Evolutionary conservation across 106 monocot genomes (phyloP).

Genomic region (Dendrobium catenatum): DNA sequence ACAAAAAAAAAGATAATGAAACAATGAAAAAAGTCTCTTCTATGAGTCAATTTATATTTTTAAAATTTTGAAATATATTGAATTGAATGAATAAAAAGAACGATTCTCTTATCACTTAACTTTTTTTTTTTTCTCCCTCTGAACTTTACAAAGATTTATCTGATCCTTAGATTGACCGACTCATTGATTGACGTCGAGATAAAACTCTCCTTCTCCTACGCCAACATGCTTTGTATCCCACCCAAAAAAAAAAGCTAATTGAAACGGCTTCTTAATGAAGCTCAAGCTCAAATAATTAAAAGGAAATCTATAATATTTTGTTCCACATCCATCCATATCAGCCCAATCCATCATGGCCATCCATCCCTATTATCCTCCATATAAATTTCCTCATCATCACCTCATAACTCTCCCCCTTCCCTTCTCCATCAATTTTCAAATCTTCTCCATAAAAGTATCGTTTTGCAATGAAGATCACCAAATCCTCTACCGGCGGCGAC

Average conservation of each 20-base stretch:
- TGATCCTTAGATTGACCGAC: background rate
- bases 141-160: no score
- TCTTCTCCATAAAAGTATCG: background rate
- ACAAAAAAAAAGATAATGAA: no score
- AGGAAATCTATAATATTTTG: background rate
- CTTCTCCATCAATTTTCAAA: background rate
- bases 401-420: constrained; percentile 2
- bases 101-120: no score
- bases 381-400: constrained; percentile 6
- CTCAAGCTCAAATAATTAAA: background rate
- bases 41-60: no score
- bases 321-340: no score
- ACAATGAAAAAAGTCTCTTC: no score
- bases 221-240: background rate
- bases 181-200: background rate
- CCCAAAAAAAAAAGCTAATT: background rate
- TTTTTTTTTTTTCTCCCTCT: no score
- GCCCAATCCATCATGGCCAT: constrained; percentile 6
- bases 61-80: no score
- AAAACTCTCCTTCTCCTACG: background rate
- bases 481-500: background rate
- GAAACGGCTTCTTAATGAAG: background rate
- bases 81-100: no score
- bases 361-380: background rate
- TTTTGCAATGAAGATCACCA: constrained; percentile 16